Evolutionary conservation across 441 rosid species (phyloP).

Genomic region (Gossypium laxum): DNA sequence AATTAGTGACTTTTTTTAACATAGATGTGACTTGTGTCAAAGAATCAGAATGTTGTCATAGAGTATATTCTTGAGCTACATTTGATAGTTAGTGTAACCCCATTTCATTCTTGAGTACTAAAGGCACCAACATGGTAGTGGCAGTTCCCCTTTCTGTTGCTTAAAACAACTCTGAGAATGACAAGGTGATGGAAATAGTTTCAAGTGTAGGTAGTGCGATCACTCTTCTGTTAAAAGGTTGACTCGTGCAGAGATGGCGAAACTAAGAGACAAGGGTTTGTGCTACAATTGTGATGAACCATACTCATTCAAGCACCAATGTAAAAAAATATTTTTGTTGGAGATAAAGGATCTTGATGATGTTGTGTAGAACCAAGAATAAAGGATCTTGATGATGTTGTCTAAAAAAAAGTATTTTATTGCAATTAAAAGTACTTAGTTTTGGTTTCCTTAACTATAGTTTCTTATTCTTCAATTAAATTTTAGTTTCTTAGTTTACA

Average conservation of each 20-base stretch:
- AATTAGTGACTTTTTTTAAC: too few relatives aligned
- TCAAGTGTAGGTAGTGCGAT: neutral
- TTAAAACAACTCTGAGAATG: too few relatives aligned
- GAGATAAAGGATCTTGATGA: neutral
- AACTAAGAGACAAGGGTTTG: neutral
- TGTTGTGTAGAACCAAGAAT: too few relatives aligned
- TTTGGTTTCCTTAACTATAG: neutral
- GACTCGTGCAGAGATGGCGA: neutral
- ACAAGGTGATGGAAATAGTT: too few relatives aligned
- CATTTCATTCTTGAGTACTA: too few relatives aligned
- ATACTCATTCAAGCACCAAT: neutral
- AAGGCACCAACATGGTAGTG: too few relatives aligned
- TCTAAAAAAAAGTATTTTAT: neutral
- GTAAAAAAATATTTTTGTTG: neutral
- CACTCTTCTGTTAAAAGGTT: neutral
- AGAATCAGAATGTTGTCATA: too few relatives aligned
- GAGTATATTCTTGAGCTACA: too few relatives aligned
- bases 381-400: neutral
- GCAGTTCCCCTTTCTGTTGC: too few relatives aligned
- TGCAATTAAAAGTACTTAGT: neutral
- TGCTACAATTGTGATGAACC: neutral
- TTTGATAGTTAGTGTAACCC: too few relatives aligned
- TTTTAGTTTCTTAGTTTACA: neutral
- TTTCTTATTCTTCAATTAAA: neutral
- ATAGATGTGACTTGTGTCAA: too few relatives aligned